Percentiles rank a stretch among this genome's conserved stretches.
phyloP scores from a whole-genome alignment of 495 filamentous ascomycete species.

The Aspergillus baeticus region DNA sequence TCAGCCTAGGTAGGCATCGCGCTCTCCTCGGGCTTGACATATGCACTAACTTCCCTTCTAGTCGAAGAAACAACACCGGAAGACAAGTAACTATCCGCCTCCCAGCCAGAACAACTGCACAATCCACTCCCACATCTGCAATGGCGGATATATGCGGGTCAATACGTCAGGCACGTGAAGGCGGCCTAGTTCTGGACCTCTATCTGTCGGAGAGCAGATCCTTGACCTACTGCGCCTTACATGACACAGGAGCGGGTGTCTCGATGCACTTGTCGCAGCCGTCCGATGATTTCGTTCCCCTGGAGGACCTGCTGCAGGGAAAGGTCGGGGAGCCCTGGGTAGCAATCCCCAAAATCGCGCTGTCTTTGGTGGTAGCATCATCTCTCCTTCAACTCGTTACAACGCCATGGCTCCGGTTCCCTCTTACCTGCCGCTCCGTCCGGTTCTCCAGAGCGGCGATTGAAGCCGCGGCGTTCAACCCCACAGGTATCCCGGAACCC shows the following conservation, averaged over 20 bases:
- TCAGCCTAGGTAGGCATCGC: too few relatives aligned
- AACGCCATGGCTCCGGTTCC: conserved; percentile 4
- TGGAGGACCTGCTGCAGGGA: neutral
- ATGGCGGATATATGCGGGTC: neutral
- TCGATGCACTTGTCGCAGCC: too few relatives aligned
- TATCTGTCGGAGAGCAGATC: too few relatives aligned
- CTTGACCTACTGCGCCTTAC: too few relatives aligned
- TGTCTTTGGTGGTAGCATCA: conserved; percentile 1
- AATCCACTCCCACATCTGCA: neutral
- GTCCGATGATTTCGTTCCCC: neutral
- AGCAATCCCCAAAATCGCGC: neutral
- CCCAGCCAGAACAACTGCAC: too few relatives aligned
- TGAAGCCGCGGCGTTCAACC: neutral
- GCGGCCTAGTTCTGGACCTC: too few relatives aligned
- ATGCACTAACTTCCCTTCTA: too few relatives aligned
- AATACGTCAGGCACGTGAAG: too few relatives aligned
- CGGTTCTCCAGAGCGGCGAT: too few relatives aligned
- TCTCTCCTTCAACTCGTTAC: conserved; percentile 3
- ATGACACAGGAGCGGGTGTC: too few relatives aligned
- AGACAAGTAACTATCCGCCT: too few relatives aligned
- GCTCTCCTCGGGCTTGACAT: too few relatives aligned
- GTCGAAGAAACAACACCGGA: neutral
- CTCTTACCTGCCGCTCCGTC: conserved; percentile 2
- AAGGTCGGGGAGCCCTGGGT: neutral
- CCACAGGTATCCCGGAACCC: neutral